Percentiles rank a stretch among this genome's conserved stretches.
Conservation (phyloP, 2,329 filamentous ascomycete genomes). For the Daldinia sp. region DNA sequence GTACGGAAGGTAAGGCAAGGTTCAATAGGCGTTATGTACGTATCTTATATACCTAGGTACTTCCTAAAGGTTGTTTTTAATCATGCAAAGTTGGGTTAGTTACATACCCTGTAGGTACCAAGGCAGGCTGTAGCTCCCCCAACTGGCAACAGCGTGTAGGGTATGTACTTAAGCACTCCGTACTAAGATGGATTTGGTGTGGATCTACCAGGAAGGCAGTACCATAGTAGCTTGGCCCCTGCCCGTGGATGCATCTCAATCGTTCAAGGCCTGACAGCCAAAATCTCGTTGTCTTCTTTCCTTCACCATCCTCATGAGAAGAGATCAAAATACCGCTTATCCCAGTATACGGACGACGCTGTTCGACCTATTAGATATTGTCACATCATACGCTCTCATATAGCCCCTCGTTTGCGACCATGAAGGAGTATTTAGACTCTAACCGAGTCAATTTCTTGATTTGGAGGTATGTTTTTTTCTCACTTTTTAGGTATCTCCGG, state of each 20-base stretch:
- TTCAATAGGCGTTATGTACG: too few relatives aligned
- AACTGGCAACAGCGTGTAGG: slow-evolving; percentile 29
- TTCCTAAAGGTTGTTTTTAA: slow-evolving; percentile 4
- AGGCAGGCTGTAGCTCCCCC: slow-evolving; percentile 33
- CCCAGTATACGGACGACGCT: slow-evolving; percentile 17
- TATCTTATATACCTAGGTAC: slow-evolving; percentile 1
- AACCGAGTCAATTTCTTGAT: slow-evolving; percentile 77
- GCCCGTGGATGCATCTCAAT: slow-evolving; percentile 44
- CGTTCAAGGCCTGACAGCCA: slow-evolving; percentile 42
- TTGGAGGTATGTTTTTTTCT: slow-evolving; percentile 71
- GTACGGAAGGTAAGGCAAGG: too few relatives aligned
- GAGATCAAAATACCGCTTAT: slow-evolving; percentile 31
- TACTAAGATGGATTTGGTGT: slow-evolving; percentile 38
- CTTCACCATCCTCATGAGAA: slow-evolving; percentile 40
- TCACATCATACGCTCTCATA: slow-evolving; percentile 1
- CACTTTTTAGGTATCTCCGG: slow-evolving; percentile 40
- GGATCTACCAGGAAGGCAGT: slow-evolving; percentile 38
- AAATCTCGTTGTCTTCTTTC: slow-evolving; percentile 43
- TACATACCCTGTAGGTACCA: slow-evolving; percentile 20
- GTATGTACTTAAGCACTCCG: slow-evolving; percentile 23
- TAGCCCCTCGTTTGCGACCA: slow-evolving; percentile 50
- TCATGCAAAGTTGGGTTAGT: slow-evolving; percentile 15
- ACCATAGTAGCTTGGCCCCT: slow-evolving; percentile 38
- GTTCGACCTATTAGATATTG: slow-evolving; percentile 11
- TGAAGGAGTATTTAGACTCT: slow-evolving; percentile 75